phyloP scores from a whole-genome alignment of 116 monocot species.

The Posidonia oceanica region DNA sequence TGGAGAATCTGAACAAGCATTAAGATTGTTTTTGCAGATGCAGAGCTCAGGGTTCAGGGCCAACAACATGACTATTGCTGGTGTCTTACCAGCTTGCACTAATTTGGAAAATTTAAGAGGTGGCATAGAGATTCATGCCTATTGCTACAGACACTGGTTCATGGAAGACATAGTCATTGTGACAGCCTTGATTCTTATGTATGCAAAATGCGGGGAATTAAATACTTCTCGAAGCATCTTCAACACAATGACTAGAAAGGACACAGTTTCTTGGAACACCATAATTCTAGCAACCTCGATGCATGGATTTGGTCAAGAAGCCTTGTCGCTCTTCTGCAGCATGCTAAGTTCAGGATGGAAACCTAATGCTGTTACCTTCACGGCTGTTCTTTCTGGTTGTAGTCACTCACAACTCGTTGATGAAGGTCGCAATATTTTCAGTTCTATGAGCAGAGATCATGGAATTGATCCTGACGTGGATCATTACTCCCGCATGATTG shows the following conservation, averaged over 20 bases:
- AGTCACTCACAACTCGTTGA: slow-evolving; percentile 57
- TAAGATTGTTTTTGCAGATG: slow-evolving; percentile 41
- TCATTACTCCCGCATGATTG: slow-evolving; percentile 61
- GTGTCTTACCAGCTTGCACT: slow-evolving; percentile 40
- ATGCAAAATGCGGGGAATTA: slow-evolving; percentile 62
- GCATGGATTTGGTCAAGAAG: slow-evolving; percentile 56
- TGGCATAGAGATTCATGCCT: slow-evolving; percentile 49
- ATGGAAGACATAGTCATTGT: slow-evolving; percentile 17
- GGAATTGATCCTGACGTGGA: slow-evolving; percentile 35
- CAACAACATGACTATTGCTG: slow-evolving; percentile 38
- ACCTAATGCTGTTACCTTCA: slow-evolving; percentile 41
- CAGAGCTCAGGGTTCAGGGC: slow-evolving; percentile 34
- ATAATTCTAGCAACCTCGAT: slow-evolving; percentile 63
- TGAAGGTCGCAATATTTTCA: slow-evolving; percentile 31
- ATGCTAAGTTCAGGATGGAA: slow-evolving; percentile 2
- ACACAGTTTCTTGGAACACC: slow-evolving; percentile 61
- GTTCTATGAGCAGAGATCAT: slow-evolving; percentile 33
- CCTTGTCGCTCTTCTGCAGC: slow-evolving; percentile 2
- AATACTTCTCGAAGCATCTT: slow-evolving; percentile 36
- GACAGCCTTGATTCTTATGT: slow-evolving; percentile 46
- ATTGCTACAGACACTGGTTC: slow-evolving; percentile 19
- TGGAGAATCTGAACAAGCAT: slow-evolving; percentile 28
- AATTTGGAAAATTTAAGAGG: slow-evolving; percentile 27
- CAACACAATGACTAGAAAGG: slow-evolving; percentile 29
- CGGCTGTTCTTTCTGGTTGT: slow-evolving; percentile 45